These are phyloP conservation scores for Heliamphora exappendiculata DNA, from an alignment of 148 eudicot species.

Conservation along the genomic window DNA sequence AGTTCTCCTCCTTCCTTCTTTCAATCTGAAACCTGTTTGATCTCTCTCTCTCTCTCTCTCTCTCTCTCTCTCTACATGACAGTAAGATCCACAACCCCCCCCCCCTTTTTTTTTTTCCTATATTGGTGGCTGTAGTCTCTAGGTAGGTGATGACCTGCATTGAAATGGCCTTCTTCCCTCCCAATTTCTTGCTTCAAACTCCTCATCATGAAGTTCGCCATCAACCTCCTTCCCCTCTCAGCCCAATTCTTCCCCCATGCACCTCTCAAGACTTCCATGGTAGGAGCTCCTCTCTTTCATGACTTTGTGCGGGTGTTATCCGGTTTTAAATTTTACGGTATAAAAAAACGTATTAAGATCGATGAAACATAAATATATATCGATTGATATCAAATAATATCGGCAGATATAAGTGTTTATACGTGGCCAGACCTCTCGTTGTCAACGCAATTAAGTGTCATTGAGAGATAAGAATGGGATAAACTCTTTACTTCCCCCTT, in stretches of 20 bases:
- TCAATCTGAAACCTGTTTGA: slow-evolving; percentile 1
- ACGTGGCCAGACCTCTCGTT: too few species aligned
- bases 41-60: slow-evolving; percentile 11
- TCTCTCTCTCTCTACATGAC: not conserved
- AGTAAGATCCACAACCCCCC: slow-evolving; percentile 8
- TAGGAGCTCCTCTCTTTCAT: slow-evolving; percentile 11
- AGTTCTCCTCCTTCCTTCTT: slow-evolving; percentile 11
- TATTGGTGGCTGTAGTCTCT: slow-evolving; percentile 11
- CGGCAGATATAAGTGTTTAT: too few species aligned
- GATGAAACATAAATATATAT: too few species aligned
- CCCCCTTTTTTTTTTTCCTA: too few species aligned
- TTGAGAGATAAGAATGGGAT: too few species aligned
- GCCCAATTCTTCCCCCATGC: slow-evolving; percentile 58
- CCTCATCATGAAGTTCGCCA: slow-evolving; percentile 38
- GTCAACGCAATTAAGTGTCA: too few species aligned
- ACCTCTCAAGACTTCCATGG: slow-evolving; percentile 76
- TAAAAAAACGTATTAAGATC: too few species aligned
- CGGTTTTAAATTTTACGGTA: too few species aligned
- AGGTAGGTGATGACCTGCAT: slow-evolving; percentile 41
- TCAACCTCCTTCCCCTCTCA: slow-evolving; percentile 40
- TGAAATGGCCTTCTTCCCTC: slow-evolving; percentile 79
- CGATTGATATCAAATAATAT: too few species aligned
- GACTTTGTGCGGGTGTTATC: not conserved
- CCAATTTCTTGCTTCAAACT: slow-evolving; percentile 83
- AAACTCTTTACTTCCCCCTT: not conserved